Evolutionary conservation across 2,329 filamentous ascomycete species (phyloP).

Genomic region (Aspergillus oerlinghausenensis): DNA sequence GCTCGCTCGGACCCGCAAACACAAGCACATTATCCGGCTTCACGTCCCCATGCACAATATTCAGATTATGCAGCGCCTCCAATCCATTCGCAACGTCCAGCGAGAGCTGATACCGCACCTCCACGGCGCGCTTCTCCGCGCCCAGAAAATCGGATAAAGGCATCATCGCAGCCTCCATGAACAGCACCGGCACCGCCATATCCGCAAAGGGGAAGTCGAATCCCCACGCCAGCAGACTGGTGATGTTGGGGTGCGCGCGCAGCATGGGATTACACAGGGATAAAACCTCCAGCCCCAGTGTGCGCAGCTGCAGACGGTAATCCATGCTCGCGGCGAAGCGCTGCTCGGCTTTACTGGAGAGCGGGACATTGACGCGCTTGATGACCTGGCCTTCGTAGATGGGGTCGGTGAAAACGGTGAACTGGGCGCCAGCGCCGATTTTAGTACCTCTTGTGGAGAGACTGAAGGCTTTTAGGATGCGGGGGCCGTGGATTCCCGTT

Average conservation of each 20-base stretch:
- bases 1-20: constrained; percentile 15
- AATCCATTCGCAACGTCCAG: constrained; percentile 21
- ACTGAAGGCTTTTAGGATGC: constrained; percentile 18
- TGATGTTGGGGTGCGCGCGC: constrained; percentile 24
- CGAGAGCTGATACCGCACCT: constrained; percentile 20
- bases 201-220: constrained; percentile 25
- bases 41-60: constrained; percentile 26
- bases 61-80: constrained; percentile 21
- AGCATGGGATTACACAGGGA: constrained; percentile 24
- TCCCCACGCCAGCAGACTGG: constrained; percentile 22
- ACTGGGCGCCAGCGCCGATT: constrained; percentile 23
- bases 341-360: constrained; percentile 14
- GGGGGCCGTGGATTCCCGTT: constrained; percentile 24
- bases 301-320: constrained; percentile 22
- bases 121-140: constrained; percentile 8
- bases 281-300: constrained; percentile 21
- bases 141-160: constrained; percentile 21
- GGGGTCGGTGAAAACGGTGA: constrained; percentile 23
- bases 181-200: constrained; percentile 23
- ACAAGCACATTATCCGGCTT: constrained; percentile 29
- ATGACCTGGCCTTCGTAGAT: constrained; percentile 21
- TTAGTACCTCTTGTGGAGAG: constrained; percentile 18
- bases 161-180: constrained; percentile 24
- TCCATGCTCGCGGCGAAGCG: constrained; percentile 20
- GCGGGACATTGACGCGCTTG: constrained; percentile 24